phyloP scores from a whole-genome alignment of 2,329 filamentous ascomycete species.

The Colletotrichum sp. region DNA sequence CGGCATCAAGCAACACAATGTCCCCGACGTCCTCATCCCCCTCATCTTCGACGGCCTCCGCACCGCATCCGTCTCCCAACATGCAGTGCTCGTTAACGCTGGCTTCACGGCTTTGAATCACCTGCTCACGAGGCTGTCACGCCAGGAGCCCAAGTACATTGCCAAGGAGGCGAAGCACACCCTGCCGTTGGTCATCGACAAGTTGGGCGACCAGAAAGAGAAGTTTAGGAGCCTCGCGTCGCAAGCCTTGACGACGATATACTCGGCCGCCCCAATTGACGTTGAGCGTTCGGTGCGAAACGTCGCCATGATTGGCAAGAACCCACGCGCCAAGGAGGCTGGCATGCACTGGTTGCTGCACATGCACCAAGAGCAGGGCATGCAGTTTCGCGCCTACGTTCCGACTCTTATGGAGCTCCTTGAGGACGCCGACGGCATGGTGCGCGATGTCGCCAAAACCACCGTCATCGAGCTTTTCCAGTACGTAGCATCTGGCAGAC shows the following conservation, averaged over 20 bases:
- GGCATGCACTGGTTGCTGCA: constrained; percentile 84
- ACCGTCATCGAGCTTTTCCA: constrained; percentile 87
- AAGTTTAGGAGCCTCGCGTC: constrained; percentile 78
- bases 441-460: constrained; percentile 82
- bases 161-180: constrained; percentile 73
- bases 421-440: constrained; percentile 87
- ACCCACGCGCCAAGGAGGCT: constrained; percentile 82
- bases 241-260: constrained; percentile 80
- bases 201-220: constrained; percentile 87
- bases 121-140: constrained; percentile 81
- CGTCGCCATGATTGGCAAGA: constrained; percentile 78
- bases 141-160: constrained; percentile 80
- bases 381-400: constrained; percentile 85
- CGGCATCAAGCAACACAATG: constrained; percentile 90
- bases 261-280: constrained; percentile 70
- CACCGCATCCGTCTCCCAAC: constrained; percentile 75
- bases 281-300: constrained; percentile 84
- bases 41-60: constrained; percentile 84
- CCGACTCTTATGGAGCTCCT: constrained; percentile 82
- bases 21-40: constrained; percentile 74
- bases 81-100: constrained; percentile 78
- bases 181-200: constrained; percentile 78
- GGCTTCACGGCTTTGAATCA: constrained; percentile 90
- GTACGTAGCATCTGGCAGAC: constrained; percentile 47
- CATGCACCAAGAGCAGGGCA: constrained; percentile 81